Base-by-base conservation (phyloP, 129 eudicot genomes). In the Silybum marianum region DNA sequence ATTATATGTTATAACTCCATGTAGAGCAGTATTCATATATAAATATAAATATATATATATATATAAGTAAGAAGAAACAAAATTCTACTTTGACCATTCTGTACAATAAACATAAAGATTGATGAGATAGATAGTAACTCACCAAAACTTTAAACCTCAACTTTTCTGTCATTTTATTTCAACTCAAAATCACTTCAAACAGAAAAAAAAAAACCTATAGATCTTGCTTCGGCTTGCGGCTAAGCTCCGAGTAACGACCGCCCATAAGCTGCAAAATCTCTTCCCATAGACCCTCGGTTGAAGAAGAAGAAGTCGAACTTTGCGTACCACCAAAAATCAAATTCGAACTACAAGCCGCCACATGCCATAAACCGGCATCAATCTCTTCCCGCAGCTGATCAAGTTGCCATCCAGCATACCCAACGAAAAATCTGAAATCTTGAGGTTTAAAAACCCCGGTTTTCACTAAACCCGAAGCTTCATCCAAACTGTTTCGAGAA, bases 211-310 rank as follows among this genome's bases (percentile, higher is more conserved):
- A n/a, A n/a, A n/a, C n/a, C 89, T 96, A 91, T 4, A 86, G 42
- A 74, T 96, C 99, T 79, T 88, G 95, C 87, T 91, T 93, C 8
- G 99, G 99, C 84, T 96, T 96, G 39, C 99, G 97, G 87, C 99
- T 96, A n/a, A 96, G 82, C 77, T 96, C 99, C 3, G 98, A 87
- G 89, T 96, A 96, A 72, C 81, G 93, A 71, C 99, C 99, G 1
- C 99, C 97, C 99, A 93, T 96, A 26, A 90, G 88, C 81, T 93
- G 98, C 86, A 96, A 81, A 82, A 91, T 88, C 89, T 96, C 98
- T 86, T 87, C 99, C 99, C 98, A 96, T 82, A 93, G 82, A 81
- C 91, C 90, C 18, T 86, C 97, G 3, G 89, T 60, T 9, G 88
- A 81, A 21, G 88, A n/a, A n/a, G n/a, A n/a, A n/a, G n/a, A n/a